phyloP scores from a whole-genome alignment of 192 early-diverging fungal genomes.

The Obelidium mucronatum region DNA sequence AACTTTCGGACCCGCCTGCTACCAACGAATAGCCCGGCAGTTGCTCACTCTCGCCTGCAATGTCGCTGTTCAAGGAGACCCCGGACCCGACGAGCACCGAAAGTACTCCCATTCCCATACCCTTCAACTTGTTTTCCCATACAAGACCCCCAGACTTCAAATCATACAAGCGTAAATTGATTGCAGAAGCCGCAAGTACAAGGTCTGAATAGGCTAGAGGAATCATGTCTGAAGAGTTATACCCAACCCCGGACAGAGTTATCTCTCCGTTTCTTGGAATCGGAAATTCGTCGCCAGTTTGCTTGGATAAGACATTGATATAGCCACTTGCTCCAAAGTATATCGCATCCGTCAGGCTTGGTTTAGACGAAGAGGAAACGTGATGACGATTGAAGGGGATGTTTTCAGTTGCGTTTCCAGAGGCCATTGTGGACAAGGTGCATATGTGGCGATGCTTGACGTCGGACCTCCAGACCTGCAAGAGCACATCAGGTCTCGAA shows the following conservation, averaged over 20 bases:
- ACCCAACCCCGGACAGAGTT: background rate
- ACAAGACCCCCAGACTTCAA: background rate
- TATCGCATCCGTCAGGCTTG: background rate
- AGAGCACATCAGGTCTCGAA: background rate
- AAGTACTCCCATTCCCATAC: background rate
- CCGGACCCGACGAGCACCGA: background rate
- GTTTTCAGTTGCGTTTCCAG: background rate
- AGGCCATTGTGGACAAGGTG: constrained; percentile 1
- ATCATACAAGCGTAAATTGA: background rate
- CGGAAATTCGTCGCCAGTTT: background rate
- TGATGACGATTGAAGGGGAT: background rate
- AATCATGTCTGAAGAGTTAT: background rate
- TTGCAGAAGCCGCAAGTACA: background rate
- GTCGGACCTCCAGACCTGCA: background rate
- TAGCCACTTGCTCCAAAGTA: background rate
- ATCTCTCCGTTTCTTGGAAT: background rate
- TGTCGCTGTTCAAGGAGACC: background rate
- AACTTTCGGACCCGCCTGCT: background rate
- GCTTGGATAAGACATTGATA: background rate
- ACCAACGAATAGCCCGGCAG: background rate
- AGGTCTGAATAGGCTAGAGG: background rate
- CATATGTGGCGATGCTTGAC: background rate
- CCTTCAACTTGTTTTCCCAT: constrained; percentile 28
- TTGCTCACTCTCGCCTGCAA: background rate
- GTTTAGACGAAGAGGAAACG: background rate